These are phyloP conservation scores for Suhomyces prunicola DNA, from an alignment of 805 yeast species.

Conservation along the genomic window DNA sequence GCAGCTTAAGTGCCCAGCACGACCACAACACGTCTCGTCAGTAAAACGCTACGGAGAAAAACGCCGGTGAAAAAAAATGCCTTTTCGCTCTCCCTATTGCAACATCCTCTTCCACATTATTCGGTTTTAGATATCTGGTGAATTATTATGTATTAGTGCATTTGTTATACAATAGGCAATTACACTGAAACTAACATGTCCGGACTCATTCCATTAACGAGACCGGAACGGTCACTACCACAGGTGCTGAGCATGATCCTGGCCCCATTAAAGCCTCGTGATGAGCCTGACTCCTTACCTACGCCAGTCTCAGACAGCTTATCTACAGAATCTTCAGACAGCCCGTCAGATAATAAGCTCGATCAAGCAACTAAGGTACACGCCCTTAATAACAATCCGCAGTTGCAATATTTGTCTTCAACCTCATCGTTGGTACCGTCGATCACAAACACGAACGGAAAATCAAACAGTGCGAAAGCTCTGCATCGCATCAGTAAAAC, in stretches of 20 bases:
- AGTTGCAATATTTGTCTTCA: not conserved
- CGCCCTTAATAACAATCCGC: not conserved
- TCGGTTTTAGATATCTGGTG: not conserved
- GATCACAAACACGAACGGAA: not conserved
- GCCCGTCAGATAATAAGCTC: not conserved
- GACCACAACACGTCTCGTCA: not conserved
- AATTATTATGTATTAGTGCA: not conserved
- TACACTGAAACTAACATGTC: not conserved
- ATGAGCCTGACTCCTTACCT: not conserved
- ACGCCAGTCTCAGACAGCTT: not conserved
- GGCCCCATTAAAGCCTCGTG: not conserved
- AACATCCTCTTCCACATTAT: not conserved
- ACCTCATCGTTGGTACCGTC: not conserved
- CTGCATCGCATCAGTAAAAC: not conserved
- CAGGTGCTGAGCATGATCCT: no score
- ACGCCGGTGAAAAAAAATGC: not conserved
- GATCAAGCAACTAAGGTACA: not conserved
- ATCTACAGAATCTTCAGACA: not conserved
- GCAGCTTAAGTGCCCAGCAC: not conserved
- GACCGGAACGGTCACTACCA: not conserved
- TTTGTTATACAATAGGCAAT: not conserved
- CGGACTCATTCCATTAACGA: not conserved
- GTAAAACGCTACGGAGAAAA: not conserved
- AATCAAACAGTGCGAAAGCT: not conserved
- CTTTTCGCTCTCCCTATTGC: not conserved